Evolutionary conservation across 2,329 filamentous ascomycete species (phyloP).

Genomic region (Aspergillus sp.): DNA sequence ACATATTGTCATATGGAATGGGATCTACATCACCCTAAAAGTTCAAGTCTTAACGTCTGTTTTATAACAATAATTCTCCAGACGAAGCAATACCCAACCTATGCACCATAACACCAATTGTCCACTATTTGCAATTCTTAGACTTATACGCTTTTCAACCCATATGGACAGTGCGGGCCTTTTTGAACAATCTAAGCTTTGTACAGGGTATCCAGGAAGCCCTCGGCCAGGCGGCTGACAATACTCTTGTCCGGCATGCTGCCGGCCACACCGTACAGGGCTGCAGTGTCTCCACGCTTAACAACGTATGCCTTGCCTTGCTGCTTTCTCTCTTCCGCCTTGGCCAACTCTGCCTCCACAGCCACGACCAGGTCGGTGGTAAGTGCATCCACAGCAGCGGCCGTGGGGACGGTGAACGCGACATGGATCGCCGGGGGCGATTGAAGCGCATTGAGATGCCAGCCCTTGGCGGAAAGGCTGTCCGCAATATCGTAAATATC

Average conservation of each 20-base stretch:
- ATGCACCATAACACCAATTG: slow-evolving; percentile 17
- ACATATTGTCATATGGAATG: slow-evolving; percentile 1
- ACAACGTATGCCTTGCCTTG: slow-evolving; percentile 58
- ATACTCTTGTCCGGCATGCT: slow-evolving; percentile 95
- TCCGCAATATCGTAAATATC: slow-evolving; percentile 95
- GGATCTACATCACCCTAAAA: slow-evolving; percentile 1
- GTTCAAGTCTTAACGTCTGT: neutral
- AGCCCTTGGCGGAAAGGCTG: slow-evolving; percentile 78
- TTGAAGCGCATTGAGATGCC: slow-evolving; percentile 95
- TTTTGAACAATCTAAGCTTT: slow-evolving; percentile 61
- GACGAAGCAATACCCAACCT: neutral
- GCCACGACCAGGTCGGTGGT: slow-evolving; percentile 66
- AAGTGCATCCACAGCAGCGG: slow-evolving; percentile 76
- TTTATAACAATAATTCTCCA: neutral
- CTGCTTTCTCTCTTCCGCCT: slow-evolving; percentile 68
- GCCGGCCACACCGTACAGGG: slow-evolving; percentile 91
- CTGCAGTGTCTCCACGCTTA: slow-evolving; percentile 70
- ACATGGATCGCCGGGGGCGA: slow-evolving; percentile 89
- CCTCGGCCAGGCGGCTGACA: slow-evolving; percentile 83
- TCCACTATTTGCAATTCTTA: slow-evolving; percentile 10
- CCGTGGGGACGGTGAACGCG: slow-evolving; percentile 85
- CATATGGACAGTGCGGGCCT: slow-evolving; percentile 16
- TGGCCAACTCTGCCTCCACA: slow-evolving; percentile 71
- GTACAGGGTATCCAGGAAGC: slow-evolving; percentile 90
- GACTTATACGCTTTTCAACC: slow-evolving; percentile 6